These are phyloP conservation scores for Xanthoconium purpureum DNA, from an alignment of 768 basidiomycete species.

Conservation along the genomic window DNA sequence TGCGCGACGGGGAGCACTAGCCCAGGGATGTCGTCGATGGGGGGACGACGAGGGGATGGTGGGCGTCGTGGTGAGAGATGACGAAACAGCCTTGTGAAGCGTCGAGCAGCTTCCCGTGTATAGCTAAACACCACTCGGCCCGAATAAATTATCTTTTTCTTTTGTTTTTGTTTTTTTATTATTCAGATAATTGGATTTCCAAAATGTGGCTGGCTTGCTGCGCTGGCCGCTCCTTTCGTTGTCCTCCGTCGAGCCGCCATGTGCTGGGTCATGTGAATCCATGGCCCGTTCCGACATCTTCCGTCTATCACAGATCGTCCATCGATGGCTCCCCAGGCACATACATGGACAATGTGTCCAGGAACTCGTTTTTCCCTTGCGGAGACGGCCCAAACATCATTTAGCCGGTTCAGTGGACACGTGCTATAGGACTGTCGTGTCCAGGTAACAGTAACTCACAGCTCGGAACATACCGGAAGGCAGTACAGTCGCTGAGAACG, in stretches of 20 bases:
- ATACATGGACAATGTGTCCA: conserved; percentile 1
- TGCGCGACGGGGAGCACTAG: conserved; percentile 2
- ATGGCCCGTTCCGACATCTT: conserved; percentile 2
- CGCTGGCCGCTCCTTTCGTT: not conserved
- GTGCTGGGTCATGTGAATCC: too few relatives aligned
- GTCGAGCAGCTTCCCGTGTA: conserved; percentile 17
- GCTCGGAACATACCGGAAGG: conserved; percentile 10
- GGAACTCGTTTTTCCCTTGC: not conserved
- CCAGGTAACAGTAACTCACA: not conserved
- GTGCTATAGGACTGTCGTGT: not conserved
- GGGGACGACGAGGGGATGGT: conserved; percentile 1
- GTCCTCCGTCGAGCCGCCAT: conserved; percentile 3
- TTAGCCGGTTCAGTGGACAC: not conserved
- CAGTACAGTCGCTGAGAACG: not conserved
- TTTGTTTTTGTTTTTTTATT: not conserved
- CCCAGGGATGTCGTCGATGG: conserved; percentile 9
- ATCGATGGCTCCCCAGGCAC: conserved; percentile 15
- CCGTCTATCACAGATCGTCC: conserved; percentile 14
- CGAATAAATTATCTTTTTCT: conserved; percentile 5
- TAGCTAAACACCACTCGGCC: conserved; percentile 17
- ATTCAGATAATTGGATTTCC: conserved; percentile 7
- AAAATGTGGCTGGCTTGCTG: not conserved
- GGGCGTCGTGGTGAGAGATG: conserved; percentile 22
- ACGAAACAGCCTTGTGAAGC: conserved; percentile 21
- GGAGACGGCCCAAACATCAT: not conserved